phyloP scores from a whole-genome alignment of 495 filamentous ascomycete genomes.

The Aspergillus kassunensis region DNA sequence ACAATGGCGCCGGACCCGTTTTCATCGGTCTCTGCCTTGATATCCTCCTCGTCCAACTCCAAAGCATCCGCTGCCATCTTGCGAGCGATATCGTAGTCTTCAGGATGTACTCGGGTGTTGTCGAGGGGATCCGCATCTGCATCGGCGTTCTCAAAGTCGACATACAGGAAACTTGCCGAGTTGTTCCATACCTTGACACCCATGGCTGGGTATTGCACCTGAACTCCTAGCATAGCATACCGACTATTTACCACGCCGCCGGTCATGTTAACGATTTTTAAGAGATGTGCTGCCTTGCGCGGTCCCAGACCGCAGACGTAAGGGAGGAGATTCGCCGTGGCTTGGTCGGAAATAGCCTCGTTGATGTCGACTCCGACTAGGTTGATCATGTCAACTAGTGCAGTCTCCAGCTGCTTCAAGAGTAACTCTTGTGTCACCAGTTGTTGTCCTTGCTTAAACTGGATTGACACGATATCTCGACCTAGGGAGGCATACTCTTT shows the following conservation, averaged over 20 bases:
- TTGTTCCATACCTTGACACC: conserved; percentile 92
- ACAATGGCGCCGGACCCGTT: conserved; percentile 85
- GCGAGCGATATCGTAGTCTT: conserved; percentile 94
- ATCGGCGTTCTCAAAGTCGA: conserved; percentile 77
- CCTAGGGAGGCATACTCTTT: conserved; percentile 93
- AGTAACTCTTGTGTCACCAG: conserved; percentile 83
- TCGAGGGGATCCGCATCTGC: conserved; percentile 83
- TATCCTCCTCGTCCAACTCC: conserved; percentile 94
- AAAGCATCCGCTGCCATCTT: conserved; percentile 98
- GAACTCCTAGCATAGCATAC: conserved; percentile 81
- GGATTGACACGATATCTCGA: conserved; percentile 78
- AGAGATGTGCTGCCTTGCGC: conserved; percentile 77
- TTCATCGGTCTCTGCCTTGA: conserved; percentile 88
- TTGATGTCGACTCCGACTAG: conserved; percentile 92
- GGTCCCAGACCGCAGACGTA: conserved; percentile 93
- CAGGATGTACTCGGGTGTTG: conserved; percentile 93
- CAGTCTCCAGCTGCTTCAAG: conserved; percentile 78
- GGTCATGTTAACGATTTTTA: conserved; percentile 87
- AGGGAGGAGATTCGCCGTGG: conserved; percentile 81
- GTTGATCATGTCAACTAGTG: conserved; percentile 98
- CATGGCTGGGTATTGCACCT: conserved; percentile 76
- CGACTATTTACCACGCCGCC: conserved; percentile 78
- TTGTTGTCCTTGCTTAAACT: conserved; percentile 85
- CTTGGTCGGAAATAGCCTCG: conserved; percentile 73
- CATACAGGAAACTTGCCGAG: conserved; percentile 88